Percentiles rank a stretch among this genome's conserved stretches.
Conservation (phyloP, 805 yeast genomes). For the Saitoella complicata region DNA sequence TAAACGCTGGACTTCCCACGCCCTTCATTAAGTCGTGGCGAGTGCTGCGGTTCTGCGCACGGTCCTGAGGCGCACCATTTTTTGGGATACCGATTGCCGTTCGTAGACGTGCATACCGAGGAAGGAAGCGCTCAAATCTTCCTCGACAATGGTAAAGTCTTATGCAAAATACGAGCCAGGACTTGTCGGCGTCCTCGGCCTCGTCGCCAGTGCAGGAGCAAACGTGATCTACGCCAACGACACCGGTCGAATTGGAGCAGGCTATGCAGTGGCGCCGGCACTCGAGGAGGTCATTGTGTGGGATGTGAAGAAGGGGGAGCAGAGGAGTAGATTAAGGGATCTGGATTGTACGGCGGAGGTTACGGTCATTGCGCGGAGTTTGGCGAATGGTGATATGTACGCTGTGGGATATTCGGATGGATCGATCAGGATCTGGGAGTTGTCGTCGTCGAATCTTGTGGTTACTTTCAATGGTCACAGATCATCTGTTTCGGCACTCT, state of each 20-base stretch:
- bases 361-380: constrained; percentile 42
- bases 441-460: constrained; percentile 58
- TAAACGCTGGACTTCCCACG: too few relatives aligned
- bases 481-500: constrained; percentile 51
- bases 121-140: too few relatives aligned
- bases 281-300: constrained; percentile 73
- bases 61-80: too few relatives aligned
- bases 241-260: constrained; percentile 21
- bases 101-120: too few relatives aligned
- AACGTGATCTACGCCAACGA: too few relatives aligned
- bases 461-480: constrained; percentile 85
- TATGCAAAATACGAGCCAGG: too few relatives aligned
- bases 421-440: constrained; percentile 78
- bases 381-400: constrained; percentile 40
- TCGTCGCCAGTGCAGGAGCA: too few relatives aligned
- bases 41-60: too few relatives aligned
- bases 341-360: constrained; percentile 50
- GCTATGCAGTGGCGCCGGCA: constrained; percentile 64
- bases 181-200: too few relatives aligned
- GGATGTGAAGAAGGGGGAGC: constrained; percentile 89
- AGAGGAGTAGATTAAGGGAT: constrained; percentile 35
- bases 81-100: too few relatives aligned
- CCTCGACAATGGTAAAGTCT: too few relatives aligned
- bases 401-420: constrained; percentile 86
- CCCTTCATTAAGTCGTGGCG: too few relatives aligned